phyloP scores from a whole-genome alignment of 2,329 filamentous ascomycete species.

The Stenocarpella maydis region DNA sequence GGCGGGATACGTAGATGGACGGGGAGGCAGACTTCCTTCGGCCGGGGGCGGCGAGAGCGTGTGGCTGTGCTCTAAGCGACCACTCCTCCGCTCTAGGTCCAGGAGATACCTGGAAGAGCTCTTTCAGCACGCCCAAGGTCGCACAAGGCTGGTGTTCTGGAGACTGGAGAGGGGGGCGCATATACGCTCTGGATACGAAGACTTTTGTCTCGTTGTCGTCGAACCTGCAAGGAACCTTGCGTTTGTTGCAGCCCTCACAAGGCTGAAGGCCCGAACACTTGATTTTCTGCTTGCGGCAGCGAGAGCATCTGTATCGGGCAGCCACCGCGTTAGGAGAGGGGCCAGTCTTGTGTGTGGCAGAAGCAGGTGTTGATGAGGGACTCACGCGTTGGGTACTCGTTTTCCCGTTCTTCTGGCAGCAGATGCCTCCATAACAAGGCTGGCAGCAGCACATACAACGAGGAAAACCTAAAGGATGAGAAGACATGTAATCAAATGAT shows the following conservation, averaged over 20 bases:
- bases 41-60: constrained; percentile 14
- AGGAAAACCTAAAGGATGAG: neutral
- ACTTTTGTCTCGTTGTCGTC: constrained; percentile 58
- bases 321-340: constrained; percentile 45
- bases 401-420: constrained; percentile 32
- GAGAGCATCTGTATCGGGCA: constrained; percentile 52
- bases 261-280: constrained; percentile 53
- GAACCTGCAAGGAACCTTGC: constrained; percentile 51
- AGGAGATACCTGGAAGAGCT: constrained; percentile 37
- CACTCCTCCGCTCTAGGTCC: constrained; percentile 36
- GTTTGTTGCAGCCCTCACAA: constrained; percentile 53
- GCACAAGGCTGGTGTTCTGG: constrained; percentile 14
- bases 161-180: constrained; percentile 24
- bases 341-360: neutral
- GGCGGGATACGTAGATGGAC: neutral
- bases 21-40: constrained; percentile 11
- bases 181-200: constrained; percentile 55
- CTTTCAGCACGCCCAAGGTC: constrained; percentile 13
- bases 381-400: constrained; percentile 38
- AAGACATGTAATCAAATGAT: neutral
- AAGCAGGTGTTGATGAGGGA: neutral
- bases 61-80: constrained; percentile 32
- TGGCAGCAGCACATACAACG: neutral
- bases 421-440: constrained; percentile 7
- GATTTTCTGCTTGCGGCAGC: constrained; percentile 56